A percentile compares a stretch with the other conserved stretches of the same genome.
Conservation (phyloP, 345 rosid genomes). For the Turnera subulata region DNA sequence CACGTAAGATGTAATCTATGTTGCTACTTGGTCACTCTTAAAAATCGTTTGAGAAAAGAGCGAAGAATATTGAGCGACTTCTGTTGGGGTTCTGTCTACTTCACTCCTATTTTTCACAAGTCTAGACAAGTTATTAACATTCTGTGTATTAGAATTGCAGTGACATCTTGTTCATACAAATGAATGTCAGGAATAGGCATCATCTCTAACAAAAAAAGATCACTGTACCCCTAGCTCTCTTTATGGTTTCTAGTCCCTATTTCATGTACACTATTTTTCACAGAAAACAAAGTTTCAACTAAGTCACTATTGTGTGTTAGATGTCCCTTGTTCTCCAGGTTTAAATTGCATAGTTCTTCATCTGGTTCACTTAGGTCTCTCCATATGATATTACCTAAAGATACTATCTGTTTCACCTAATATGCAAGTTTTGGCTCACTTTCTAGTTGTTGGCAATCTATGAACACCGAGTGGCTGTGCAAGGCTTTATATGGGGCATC, state of each 20-base stretch:
- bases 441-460: constrained; percentile 81
- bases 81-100: too few relatives aligned
- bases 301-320: background rate
- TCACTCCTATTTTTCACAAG: too few relatives aligned
- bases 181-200: too few relatives aligned
- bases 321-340: background rate
- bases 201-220: background rate
- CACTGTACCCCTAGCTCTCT: background rate
- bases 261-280: too few relatives aligned
- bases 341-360: background rate
- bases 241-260: background rate
- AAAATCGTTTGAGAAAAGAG: too few relatives aligned
- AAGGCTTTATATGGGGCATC: constrained; percentile 96
- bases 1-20: background rate
- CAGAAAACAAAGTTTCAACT: too few relatives aligned
- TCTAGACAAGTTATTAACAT: too few relatives aligned
- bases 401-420: constrained; percentile 2
- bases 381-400: background rate
- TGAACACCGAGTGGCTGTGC: constrained; percentile 92
- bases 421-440: background rate
- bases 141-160: too few relatives aligned
- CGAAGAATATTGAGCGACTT: too few relatives aligned
- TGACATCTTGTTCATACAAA: too few relatives aligned
- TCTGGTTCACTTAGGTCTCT: too few relatives aligned
- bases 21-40: too few relatives aligned